Base-by-base conservation (phyloP, 208 protist genomes). In the Crithidia expoeki region DNA sequence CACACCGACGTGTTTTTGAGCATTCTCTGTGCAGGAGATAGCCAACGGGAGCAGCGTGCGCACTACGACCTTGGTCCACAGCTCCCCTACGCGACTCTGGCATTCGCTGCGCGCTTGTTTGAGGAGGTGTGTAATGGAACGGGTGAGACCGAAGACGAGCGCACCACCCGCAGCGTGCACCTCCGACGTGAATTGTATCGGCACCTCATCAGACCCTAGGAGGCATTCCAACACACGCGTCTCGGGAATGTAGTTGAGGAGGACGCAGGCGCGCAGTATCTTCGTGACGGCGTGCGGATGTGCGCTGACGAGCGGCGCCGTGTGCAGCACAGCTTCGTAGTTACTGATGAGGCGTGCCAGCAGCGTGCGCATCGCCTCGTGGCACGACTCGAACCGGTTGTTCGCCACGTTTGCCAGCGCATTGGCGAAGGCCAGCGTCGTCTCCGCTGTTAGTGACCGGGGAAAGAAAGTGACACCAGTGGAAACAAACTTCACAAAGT, bases 131-230 rank as follows among this genome's bases (percentile, higher is more conserved):
- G 77, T 59, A 9, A 94, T 61, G 19, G 87, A 84, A 34, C 92
- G 82, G 2, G 85, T 79, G 16, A 93, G 55, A 42, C 94, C 92
- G 47, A 94, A 94, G 9, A 94, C 42, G 11, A 92, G 68, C 12
- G 75, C 61, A 17, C 73, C 81, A 16, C 83, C 84, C 7, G 70
- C 73, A 2, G 17, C 21, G 49, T 52, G 42, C 19, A 84, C 27
- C 14, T 50, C 53, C 4, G 72, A 9, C 23, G 27, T 87, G 33
- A 69, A 19, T 6, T 27, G 16, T 3, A 74, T 17, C 0, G 62
- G 46, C 12, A 44, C 21, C 30, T 40, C 42, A 17, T 1, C 16
- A 23, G 57, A 25, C 32, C 76, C 83, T 27, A 89, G 81, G 1
- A 90, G 68, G 4, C 60, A 32, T 9, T 44, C 33, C 19, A 95